A percentile compares a stretch with the other conserved stretches of the same genome.
Evolutionary conservation across 208 protist genomes (phyloP).

Genomic region (Wallacemonas rigidus): DNA sequence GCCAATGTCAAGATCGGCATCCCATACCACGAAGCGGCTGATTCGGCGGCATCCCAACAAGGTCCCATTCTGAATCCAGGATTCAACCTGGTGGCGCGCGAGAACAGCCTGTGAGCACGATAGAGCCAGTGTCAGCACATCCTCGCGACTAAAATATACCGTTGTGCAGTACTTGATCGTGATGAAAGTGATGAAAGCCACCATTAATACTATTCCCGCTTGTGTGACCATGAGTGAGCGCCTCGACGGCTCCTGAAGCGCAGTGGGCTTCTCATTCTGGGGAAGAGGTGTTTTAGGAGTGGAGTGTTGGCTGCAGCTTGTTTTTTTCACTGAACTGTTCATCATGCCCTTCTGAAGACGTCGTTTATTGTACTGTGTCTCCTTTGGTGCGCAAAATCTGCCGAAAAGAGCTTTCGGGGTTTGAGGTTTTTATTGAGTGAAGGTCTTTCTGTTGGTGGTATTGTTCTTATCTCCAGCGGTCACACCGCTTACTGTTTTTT

Average conservation of each 20-base stretch:
- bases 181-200: conserved; percentile 56
- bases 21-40: conserved; percentile 81
- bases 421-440: too few relatives aligned
- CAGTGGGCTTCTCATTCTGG: conserved; percentile 2
- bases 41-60: conserved; percentile 70
- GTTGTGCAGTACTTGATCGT: conserved; percentile 67
- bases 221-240: conserved; percentile 42
- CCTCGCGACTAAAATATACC: conserved; percentile 78
- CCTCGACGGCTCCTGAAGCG: background rate
- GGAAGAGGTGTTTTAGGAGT: background rate
- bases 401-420: too few relatives aligned
- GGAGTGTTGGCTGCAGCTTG: background rate
- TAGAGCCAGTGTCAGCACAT: conserved; percentile 61
- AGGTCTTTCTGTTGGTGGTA: too few relatives aligned
- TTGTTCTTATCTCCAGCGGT: too few relatives aligned
- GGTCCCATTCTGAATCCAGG: conserved; percentile 83
- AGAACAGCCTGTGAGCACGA: conserved; percentile 61
- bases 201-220: conserved; percentile 43
- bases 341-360: background rate
- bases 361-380: too few relatives aligned
- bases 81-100: conserved; percentile 24
- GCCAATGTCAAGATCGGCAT: conserved; percentile 82
- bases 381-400: too few relatives aligned
- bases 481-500: too few relatives aligned
- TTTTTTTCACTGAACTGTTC: background rate